These are phyloP conservation scores for Coleophoma cylindrospora DNA, from an alignment of 2,329 filamentous ascomycete species.

Conservation along the genomic window DNA sequence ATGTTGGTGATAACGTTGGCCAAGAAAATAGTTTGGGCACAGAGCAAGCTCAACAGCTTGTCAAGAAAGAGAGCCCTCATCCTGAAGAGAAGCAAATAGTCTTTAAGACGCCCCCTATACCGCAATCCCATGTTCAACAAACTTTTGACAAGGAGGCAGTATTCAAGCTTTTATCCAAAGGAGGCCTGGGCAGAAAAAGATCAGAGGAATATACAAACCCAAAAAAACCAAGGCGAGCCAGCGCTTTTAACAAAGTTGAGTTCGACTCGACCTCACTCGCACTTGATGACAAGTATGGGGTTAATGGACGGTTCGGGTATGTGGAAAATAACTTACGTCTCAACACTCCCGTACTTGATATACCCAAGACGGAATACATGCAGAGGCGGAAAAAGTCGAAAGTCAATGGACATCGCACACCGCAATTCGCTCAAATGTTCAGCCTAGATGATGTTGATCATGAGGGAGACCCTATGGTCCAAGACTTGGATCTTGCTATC, in stretches of 20 bases:
- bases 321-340: slow-evolving; percentile 5
- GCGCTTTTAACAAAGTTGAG: slow-evolving; percentile 23
- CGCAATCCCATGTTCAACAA: not conserved
- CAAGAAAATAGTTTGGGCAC: too few species aligned
- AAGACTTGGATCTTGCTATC: slow-evolving; percentile 15
- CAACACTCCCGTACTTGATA: slow-evolving; percentile 3
- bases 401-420: slow-evolving; percentile 16
- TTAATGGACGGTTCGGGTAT: slow-evolving; percentile 22
- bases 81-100: not conserved
- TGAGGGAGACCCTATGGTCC: slow-evolving; percentile 1
- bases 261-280: slow-evolving; percentile 22
- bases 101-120: not conserved
- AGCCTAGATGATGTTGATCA: slow-evolving; percentile 27
- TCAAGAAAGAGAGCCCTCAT: not conserved
- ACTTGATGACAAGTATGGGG: slow-evolving; percentile 25
- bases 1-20: too few species aligned
- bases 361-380: slow-evolving; percentile 23
- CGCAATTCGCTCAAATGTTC: slow-evolving; percentile 35
- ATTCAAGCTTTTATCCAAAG: slow-evolving; percentile 17
- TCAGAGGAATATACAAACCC: not conserved
- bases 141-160: slow-evolving; percentile 25
- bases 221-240: slow-evolving; percentile 10
- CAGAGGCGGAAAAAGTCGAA: slow-evolving; percentile 11
- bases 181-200: not conserved
- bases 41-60: too few species aligned